Conservation (phyloP, 2,329 filamentous ascomycete species). For the Iodosphaeria phyllophila region DNA sequence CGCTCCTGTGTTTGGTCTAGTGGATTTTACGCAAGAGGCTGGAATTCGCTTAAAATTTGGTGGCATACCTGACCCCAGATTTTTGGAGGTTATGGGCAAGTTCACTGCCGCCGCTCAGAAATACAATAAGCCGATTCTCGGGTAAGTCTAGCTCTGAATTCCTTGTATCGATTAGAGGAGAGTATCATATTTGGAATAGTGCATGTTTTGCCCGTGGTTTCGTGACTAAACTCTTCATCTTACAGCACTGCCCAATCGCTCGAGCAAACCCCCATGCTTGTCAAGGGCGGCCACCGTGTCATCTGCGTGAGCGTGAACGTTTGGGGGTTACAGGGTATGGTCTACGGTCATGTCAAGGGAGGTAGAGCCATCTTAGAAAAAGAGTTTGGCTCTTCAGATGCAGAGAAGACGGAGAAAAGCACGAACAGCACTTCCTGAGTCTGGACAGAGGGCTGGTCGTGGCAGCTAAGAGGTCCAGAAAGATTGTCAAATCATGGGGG, state of each 20-base stretch:
- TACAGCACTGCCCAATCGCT: constrained; percentile 34
- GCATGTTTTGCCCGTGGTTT: too few relatives aligned
- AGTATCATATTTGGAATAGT: too few relatives aligned
- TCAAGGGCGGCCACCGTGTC: constrained; percentile 3
- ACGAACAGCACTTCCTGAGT: too few relatives aligned
- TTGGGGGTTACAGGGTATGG: constrained; percentile 4
- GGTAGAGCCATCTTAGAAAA: constrained; percentile 5
- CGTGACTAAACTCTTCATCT: too few relatives aligned
- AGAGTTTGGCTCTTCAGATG: too few relatives aligned
- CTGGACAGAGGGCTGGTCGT: too few relatives aligned
- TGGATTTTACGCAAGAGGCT: constrained; percentile 6
- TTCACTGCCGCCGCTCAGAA: constrained; percentile 3
- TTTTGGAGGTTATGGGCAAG: constrained; percentile 5
- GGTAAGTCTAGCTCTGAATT: constrained; percentile 2
- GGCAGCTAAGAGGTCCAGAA: too few relatives aligned
- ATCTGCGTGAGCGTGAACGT: constrained; percentile 4
- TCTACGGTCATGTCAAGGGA: constrained; percentile 2
- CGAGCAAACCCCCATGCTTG: constrained; percentile 3
- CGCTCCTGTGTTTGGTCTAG: constrained; percentile 7
- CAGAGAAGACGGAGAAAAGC: too few relatives aligned
- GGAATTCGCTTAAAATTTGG: constrained; percentile 3
- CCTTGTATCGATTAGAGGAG: background rate
- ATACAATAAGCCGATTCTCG: constrained; percentile 7
- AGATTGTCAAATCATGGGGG: too few relatives aligned
- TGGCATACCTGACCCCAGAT: constrained; percentile 1